A percentile compares a stretch with the other conserved stretches of the same genome.
Evolutionary conservation across 768 basidiomycete species (phyloP).

Genomic region (Thelephora aurantiotincta): DNA sequence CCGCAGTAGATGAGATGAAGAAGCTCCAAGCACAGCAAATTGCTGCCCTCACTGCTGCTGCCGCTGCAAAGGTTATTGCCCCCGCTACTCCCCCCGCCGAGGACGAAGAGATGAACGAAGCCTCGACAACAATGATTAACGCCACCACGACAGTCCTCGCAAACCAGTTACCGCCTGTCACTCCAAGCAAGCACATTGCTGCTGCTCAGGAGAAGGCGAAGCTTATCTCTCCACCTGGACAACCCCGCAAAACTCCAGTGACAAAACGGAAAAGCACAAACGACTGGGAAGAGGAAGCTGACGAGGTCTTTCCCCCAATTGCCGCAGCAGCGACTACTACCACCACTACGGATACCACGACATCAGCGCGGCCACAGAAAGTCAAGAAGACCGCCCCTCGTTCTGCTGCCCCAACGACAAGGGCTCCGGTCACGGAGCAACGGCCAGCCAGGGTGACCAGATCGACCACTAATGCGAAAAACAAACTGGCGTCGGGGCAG

Average conservation of each 20-base stretch:
- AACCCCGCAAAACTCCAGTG: slow-evolving; percentile 79
- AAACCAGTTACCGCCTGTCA: slow-evolving; percentile 50
- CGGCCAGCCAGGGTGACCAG: slow-evolving; percentile 63
- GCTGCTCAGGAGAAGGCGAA: slow-evolving; percentile 56
- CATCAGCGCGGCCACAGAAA: slow-evolving; percentile 17
- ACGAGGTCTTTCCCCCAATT: slow-evolving; percentile 40
- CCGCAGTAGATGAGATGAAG: slow-evolving; percentile 70
- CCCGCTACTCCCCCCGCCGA: slow-evolving; percentile 77
- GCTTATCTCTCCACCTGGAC: slow-evolving; percentile 64
- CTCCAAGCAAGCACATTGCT: slow-evolving; percentile 65
- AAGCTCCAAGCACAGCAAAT: slow-evolving; percentile 28
- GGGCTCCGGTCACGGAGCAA: slow-evolving; percentile 55
- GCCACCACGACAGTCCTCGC: slow-evolving; percentile 22
- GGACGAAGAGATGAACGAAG: slow-evolving; percentile 41
- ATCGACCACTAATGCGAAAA: slow-evolving; percentile 39
- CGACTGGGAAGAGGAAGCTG: slow-evolving; percentile 46
- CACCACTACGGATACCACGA: slow-evolving; percentile 34
- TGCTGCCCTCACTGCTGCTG: slow-evolving; percentile 20
- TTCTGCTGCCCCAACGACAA: slow-evolving; percentile 22
- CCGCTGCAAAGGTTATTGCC: slow-evolving; percentile 28
- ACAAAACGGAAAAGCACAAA: slow-evolving; percentile 48
- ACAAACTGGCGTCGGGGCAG: slow-evolving; percentile 11
- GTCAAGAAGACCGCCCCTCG: slow-evolving; percentile 14
- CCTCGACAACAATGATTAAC: slow-evolving; percentile 19
- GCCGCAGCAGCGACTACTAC: neutral